Conservation (phyloP, 441 rosid species). For the Rhodomyrtus psidioides region DNA sequence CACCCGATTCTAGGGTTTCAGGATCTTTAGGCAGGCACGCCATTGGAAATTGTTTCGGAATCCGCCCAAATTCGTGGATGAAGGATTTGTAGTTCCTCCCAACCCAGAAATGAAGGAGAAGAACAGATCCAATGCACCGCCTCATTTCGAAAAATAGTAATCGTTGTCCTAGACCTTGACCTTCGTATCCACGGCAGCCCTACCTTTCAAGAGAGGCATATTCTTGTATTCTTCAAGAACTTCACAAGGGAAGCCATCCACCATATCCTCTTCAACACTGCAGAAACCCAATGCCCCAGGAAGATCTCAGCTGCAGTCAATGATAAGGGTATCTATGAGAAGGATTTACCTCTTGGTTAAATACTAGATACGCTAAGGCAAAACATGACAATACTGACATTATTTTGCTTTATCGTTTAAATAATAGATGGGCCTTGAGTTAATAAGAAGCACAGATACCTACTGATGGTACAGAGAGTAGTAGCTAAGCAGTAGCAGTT, state of each 20-base stretch:
- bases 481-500: too few species aligned
- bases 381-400: too few species aligned
- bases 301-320: conserved; percentile 99
- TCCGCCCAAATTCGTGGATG: not conserved
- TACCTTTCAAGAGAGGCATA: conserved; percentile 95
- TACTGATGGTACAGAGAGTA: too few species aligned
- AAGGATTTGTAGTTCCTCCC: too few species aligned
- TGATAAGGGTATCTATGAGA: conserved; percentile 81
- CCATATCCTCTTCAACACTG: conserved; percentile 99
- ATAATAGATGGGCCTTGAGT: too few species aligned
- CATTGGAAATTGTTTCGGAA: not conserved
- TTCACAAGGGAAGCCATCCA: conserved; percentile 87
- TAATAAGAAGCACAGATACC: too few species aligned
- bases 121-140: too few species aligned
- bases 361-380: too few species aligned
- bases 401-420: too few species aligned
- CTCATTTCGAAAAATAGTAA: too few species aligned
- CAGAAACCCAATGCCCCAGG: conserved; percentile 99
- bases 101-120: too few species aligned
- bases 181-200: conserved; percentile 97
- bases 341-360: conserved; percentile 17
- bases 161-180: conserved; percentile 98
- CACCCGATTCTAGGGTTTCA: not conserved
- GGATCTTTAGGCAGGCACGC: not conserved
- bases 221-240: conserved; percentile 76